Percentiles rank a stretch among this genome's conserved stretches.
Evolutionary conservation across 192 early-diverging fungal genomes (phyloP).

Genomic region (Linnemannia exigua): DNA sequence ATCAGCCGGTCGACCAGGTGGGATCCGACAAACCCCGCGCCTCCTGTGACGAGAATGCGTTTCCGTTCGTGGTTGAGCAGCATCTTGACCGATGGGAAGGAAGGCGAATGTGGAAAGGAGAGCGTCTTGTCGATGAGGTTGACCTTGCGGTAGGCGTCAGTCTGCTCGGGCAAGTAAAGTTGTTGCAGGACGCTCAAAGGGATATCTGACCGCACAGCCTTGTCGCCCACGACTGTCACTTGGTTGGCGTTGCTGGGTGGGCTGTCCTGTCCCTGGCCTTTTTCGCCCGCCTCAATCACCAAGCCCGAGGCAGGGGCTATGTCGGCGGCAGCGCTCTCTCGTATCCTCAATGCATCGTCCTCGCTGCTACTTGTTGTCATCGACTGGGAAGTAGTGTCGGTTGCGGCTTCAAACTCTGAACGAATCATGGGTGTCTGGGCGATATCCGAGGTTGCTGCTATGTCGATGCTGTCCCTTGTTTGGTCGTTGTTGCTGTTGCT

Average conservation of each 20-base stretch:
- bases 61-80: slow-evolving; percentile 69
- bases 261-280: not conserved
- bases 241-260: not conserved
- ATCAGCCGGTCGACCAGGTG: slow-evolving; percentile 87
- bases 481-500: not conserved
- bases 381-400: not conserved
- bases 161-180: slow-evolving; percentile 41
- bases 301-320: not conserved
- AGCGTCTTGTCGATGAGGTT: slow-evolving; percentile 55
- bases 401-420: not conserved
- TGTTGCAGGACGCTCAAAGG: slow-evolving; percentile 35
- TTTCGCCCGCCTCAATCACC: not conserved
- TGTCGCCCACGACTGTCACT: slow-evolving; percentile 44
- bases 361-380: not conserved
- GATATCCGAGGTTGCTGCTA: not conserved
- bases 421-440: not conserved
- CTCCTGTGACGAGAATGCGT: slow-evolving; percentile 87
- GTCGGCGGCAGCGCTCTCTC: not conserved
- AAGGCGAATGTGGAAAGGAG: slow-evolving; percentile 56
- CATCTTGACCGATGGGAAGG: slow-evolving; percentile 71
- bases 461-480: not conserved
- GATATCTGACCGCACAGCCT: slow-evolving; percentile 46
- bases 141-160: slow-evolving; percentile 30
- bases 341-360: slow-evolving; percentile 3
- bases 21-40: slow-evolving; percentile 90